Base-by-base conservation (phyloP, 768 basidiomycete species). In the Gelatoporia subvermispora region DNA sequence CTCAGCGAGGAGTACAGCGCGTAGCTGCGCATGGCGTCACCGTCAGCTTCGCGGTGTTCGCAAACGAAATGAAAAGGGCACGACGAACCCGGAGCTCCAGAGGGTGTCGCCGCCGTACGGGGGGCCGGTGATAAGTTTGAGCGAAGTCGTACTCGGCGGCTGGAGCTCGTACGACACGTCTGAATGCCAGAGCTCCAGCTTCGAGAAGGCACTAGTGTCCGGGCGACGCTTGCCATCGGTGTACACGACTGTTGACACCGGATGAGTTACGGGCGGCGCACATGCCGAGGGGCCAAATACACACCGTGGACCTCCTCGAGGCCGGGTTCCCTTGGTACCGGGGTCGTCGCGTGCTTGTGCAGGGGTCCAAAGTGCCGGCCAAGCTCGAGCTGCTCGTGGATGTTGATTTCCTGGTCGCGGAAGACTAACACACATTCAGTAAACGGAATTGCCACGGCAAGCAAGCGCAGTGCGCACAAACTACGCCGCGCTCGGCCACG, bases 1-100 rank as follows among this genome's bases (percentile, higher is more conserved):
- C 89, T 91, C 50, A 90, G 70, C 37, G 83, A 85, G 2, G 88
- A 90, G 69, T 90, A 91, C n/a, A 91, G 72, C 3, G 87, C 84
- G 59, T 88, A 88, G 34, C 86, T 88, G 50, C 24, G 42, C 41
- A 20, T 9, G 15, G 20, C 21, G 52, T 56, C 50, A 53, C 50
- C 28, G 22, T n/a, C n/a, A 31, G 5, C 28, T 31, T 31, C 28
- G 28, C 2, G 17, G 23, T 18, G 39, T 15, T 11, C 42, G 22
- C 24, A 21, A 37, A 20, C 35, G 31, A 45, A 34, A 45, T 35
- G 25, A 1, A 24, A 13, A 23, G 17, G 24, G 31, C 21, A 41
- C 23, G 25, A 36, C 16, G 0, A 64, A 82, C 82, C 86, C 87
- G 8, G 86, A 88, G 62, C 78, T 82, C 84, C 85, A 90, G 8